Evolutionary conservation across 306 rosid genomes (phyloP).

Genomic region (Prunus armeniaca): DNA sequence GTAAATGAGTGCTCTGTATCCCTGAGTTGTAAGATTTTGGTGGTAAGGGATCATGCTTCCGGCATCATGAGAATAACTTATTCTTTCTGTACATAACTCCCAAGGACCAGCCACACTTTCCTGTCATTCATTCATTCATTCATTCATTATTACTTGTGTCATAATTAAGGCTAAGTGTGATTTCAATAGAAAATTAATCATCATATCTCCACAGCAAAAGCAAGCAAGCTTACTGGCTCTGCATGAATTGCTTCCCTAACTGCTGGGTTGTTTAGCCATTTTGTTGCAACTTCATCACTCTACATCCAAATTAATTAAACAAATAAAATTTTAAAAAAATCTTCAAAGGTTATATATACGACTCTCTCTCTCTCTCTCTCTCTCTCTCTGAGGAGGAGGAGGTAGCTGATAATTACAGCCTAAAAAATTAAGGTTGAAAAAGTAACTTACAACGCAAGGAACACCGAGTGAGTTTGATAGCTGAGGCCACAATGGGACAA

Average conservation of each 20-base stretch:
- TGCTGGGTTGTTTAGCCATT: conserved; percentile 54
- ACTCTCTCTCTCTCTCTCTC: too few species aligned
- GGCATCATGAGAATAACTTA: conserved; percentile 30
- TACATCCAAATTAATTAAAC: conserved; percentile 8
- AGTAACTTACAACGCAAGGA: conserved; percentile 39
- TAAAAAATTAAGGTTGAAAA: not conserved
- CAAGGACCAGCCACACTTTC: conserved; percentile 49
- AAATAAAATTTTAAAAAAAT: not conserved
- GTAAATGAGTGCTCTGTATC: conserved; percentile 58
- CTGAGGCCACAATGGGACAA: conserved; percentile 64
- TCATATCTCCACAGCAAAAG: too few species aligned
- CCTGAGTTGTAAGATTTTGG: conserved; percentile 46
- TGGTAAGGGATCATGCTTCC: conserved; percentile 88
- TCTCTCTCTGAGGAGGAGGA: too few species aligned
- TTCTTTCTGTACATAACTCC: conserved; percentile 55
- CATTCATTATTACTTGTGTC: not conserved
- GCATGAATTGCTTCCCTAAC: conserved; percentile 78
- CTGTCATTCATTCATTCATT: conserved; percentile 24
- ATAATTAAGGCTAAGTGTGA: not conserved
- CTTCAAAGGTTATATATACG: too few species aligned
- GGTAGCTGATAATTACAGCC: not conserved
- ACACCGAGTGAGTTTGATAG: conserved; percentile 11
- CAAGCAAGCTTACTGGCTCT: conserved; percentile 24
- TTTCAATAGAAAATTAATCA: not conserved
- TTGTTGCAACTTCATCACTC: conserved; percentile 61